Evolutionary conservation across 192 early-diverging fungal genomes (phyloP), one percentile per base, ranked within the genome.

Genomic region (Podila minutissima): DNA sequence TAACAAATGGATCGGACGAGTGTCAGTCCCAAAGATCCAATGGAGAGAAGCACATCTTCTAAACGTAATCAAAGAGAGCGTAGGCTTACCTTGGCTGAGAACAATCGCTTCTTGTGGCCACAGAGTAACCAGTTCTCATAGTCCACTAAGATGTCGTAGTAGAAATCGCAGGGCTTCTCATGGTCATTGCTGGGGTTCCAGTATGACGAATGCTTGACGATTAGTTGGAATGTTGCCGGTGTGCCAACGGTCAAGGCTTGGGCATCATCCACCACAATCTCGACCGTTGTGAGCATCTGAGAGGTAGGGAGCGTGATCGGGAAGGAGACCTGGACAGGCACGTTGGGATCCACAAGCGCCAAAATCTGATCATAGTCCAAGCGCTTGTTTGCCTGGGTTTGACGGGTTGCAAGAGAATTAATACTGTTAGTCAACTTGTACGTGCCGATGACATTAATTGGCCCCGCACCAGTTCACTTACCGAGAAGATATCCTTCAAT

Each of bases 101-200:
- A 90, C 26, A 83, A 67, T 48, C 88, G 62, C 74, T 90, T 89
- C 62, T 84, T 87, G 62, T 89, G 88, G 6, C 92, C 92, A 28
- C 90, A 85, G 26, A 93, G 66, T 4, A 93, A 53, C 92, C 92
- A 93, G 69, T 90, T 89, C 35, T 90, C 86, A 64, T 91, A 87
- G 66, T 93, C 91, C 1, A 88, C 86, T 41, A 86, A 60, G 69
- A 93, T 87, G 22, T 93, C 90, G 66, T 90, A 93, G 62, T 67
- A 84, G 51, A 88, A 87, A 37, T 88, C 88, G 22, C 70, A 51
- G 46, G 64, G 4, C 3, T 83, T 60, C 26, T 75, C 69, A 20
- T 71, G 73, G 26, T 58, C 68, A 9, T 86, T 63, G 63, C 73
- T 84, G 1, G 65, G 58, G 53, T 59, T 75, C 89, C 89, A 90